Evolutionary conservation across 2,329 filamentous ascomycete genomes (phyloP).

Genomic region (Diplocarpon rosae): DNA sequence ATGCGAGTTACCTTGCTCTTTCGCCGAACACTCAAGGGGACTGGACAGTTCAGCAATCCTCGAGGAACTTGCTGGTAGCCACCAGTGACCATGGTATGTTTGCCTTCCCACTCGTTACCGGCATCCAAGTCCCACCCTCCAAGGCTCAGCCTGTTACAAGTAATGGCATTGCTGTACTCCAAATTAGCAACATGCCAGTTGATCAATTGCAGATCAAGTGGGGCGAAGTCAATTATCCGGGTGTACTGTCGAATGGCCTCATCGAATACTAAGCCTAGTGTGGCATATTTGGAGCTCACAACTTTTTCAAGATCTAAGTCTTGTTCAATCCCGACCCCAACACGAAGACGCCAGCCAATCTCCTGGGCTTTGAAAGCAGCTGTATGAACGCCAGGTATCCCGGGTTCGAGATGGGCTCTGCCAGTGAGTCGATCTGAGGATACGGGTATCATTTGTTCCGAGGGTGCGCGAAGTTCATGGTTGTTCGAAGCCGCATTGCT

Average conservation of each 20-base stretch:
- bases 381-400: conserved; percentile 55
- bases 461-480: conserved; percentile 8
- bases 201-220: conserved; percentile 79
- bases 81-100: conserved; percentile 85
- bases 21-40: conserved; percentile 65
- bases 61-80: conserved; percentile 91
- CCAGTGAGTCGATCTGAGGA: conserved; percentile 61
- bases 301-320: conserved; percentile 62
- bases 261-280: conserved; percentile 83
- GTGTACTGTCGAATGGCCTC: conserved; percentile 84
- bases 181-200: conserved; percentile 99
- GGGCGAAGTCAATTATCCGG: conserved; percentile 66
- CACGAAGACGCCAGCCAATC: conserved; percentile 73
- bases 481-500: conserved; percentile 37
- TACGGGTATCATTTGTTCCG: conserved; percentile 48
- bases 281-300: conserved; percentile 53
- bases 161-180: conserved; percentile 92
- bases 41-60: conserved; percentile 69
- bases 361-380: conserved; percentile 66
- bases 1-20: conserved; percentile 64
- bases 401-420: conserved; percentile 59
- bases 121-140: conserved; percentile 94
- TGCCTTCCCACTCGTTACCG: conserved; percentile 93
- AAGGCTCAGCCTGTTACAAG: conserved; percentile 76
- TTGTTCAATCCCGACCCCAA: conserved; percentile 48